Percentiles rank a stretch among this genome's conserved stretches.
These are phyloP conservation scores for Kwoniella newhampshirensis DNA, from an alignment of 768 basidiomycete species.

Conservation along the genomic window DNA sequence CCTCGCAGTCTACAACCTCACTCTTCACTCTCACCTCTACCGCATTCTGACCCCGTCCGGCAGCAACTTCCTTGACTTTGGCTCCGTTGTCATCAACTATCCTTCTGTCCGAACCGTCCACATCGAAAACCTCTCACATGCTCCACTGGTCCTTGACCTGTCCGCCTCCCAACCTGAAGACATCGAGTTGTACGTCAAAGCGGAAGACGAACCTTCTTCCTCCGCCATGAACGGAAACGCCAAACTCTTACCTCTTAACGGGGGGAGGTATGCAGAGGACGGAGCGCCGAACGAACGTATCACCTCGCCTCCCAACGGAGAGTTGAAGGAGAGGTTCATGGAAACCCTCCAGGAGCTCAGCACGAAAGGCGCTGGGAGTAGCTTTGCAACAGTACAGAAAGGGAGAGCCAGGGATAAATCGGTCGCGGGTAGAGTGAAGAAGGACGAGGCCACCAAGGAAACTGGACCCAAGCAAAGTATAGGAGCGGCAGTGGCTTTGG, in stretches of 20 bases:
- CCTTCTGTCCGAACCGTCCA: slow-evolving; percentile 44
- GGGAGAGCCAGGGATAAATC: slow-evolving; percentile 26
- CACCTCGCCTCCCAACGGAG: slow-evolving; percentile 34
- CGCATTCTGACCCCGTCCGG: slow-evolving; percentile 51
- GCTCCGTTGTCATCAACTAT: slow-evolving; percentile 45
- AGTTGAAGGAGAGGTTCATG: slow-evolving; percentile 51
- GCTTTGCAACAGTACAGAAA: neutral
- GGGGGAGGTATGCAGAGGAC: slow-evolving; percentile 24
- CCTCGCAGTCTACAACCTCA: slow-evolving; percentile 40
- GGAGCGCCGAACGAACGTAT: slow-evolving; percentile 17
- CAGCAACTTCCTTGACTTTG: slow-evolving; percentile 51
- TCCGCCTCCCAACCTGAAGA: slow-evolving; percentile 49
- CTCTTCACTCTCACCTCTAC: slow-evolving; percentile 51
- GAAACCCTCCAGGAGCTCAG: slow-evolving; percentile 42
- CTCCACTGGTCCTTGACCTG: slow-evolving; percentile 36
- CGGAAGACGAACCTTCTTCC: slow-evolving; percentile 30
- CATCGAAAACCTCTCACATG: slow-evolving; percentile 41
- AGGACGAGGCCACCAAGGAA: slow-evolving; percentile 10
- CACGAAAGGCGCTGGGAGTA: slow-evolving; percentile 4
- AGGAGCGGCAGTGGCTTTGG: slow-evolving; percentile 36
- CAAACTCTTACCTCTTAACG: neutral
- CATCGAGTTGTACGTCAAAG: slow-evolving; percentile 44
- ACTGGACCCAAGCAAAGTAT: slow-evolving; percentile 19
- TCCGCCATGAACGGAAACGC: neutral
- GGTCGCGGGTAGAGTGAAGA: slow-evolving; percentile 1